A percentile compares a stretch with the other conserved stretches of the same genome.
These are phyloP conservation scores for Umbelopsis vinacea DNA, from an alignment of 192 early-diverging fungal genomes.

Conservation along the genomic window DNA sequence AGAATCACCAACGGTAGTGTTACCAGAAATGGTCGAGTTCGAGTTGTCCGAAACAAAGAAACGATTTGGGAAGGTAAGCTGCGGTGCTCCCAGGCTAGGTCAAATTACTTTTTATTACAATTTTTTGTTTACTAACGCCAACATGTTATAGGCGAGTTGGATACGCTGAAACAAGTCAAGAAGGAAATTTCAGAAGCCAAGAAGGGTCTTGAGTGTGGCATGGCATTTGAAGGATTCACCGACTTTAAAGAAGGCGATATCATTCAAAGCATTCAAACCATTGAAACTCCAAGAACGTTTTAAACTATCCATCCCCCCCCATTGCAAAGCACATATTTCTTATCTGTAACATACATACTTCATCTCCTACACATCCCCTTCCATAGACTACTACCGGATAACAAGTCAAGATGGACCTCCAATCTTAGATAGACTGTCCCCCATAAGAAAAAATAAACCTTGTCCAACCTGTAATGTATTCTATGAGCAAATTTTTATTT, in stretches of 20 bases:
- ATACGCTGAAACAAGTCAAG: conserved; percentile 86
- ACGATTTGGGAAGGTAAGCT: conserved; percentile 74
- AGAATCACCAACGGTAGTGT: conserved; percentile 79
- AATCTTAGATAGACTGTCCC: neutral
- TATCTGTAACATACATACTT: conserved; percentile 14
- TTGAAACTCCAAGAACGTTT: conserved; percentile 58
- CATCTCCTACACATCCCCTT: conserved; percentile 1
- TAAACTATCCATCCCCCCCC: conserved; percentile 17
- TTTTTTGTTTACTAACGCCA: no score
- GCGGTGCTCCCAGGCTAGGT: no score
- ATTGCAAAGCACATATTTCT: neutral
- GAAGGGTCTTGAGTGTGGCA: conserved; percentile 97
- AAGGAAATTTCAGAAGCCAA: conserved; percentile 86
- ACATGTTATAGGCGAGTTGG: conserved; percentile 54
- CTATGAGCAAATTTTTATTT: neutral
- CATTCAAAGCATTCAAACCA: conserved; percentile 69
- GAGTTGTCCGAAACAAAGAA: conserved; percentile 70
- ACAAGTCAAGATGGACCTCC: neutral
- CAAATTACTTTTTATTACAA: no score
- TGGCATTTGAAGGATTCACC: conserved; percentile 84
- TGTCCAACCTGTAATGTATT: neutral
- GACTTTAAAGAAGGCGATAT: conserved; percentile 83
- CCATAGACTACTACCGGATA: neutral
- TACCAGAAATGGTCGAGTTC: conserved; percentile 57
- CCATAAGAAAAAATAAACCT: neutral